phyloP scores from a whole-genome alignment of 768 basidiomycete species.

The Leucosporidium yakuticum region DNA sequence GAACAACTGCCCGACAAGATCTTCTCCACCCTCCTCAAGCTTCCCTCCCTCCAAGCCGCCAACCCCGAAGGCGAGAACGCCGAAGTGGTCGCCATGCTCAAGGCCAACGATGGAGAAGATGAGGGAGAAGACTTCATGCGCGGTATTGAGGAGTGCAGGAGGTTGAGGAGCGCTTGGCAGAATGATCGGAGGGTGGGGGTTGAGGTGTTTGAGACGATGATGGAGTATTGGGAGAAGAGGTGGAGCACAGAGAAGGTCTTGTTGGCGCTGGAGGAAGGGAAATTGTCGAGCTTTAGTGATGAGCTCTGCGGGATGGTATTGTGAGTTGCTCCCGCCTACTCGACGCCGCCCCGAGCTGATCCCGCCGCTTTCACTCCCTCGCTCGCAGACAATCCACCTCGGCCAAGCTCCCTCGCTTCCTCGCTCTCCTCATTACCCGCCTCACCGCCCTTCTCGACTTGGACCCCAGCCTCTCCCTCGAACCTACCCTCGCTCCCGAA shows the following conservation, averaged over 20 bases:
- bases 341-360: neutral
- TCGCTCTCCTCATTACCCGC: neutral
- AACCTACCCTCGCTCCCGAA: neutral
- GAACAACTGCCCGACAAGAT: neutral
- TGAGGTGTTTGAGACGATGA: neutral
- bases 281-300: conserved; percentile 1
- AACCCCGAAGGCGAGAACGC: neutral
- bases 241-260: conserved; percentile 10
- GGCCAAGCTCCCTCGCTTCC: conserved; percentile 17
- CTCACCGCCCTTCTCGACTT: neutral
- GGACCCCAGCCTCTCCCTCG: too few relatives aligned
- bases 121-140: neutral
- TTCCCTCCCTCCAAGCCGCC: neutral
- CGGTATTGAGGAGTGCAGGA: neutral
- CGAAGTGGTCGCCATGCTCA: neutral
- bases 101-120: neutral
- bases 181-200: neutral
- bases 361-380: neutral
- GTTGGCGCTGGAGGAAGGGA: neutral
- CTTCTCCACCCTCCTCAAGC: neutral
- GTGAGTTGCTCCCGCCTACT: neutral
- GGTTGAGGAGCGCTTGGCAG: neutral
- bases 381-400: conserved; percentile 21
- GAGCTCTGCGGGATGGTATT: conserved; percentile 17
- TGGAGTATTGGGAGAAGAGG: conserved; percentile 30